phyloP scores from a whole-genome alignment of 2,329 filamentous ascomycete species.

The Aureobasidium sp. region DNA sequence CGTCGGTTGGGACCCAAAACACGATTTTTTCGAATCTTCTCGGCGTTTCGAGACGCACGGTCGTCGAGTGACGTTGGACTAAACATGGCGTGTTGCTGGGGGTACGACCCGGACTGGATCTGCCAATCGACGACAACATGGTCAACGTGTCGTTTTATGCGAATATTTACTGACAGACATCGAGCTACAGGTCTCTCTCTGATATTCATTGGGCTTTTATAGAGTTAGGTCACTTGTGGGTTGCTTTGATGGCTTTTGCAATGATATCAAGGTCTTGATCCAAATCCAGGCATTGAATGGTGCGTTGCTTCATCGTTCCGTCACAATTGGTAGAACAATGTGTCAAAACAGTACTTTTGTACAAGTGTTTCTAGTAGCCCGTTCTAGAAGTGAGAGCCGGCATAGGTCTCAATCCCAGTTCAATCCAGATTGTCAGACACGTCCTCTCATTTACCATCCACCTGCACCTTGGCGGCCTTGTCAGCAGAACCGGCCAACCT shows the following conservation, averaged over 20 bases:
- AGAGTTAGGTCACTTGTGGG: too few relatives aligned
- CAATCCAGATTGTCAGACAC: background rate
- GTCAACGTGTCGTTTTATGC: background rate
- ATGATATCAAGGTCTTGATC: too few relatives aligned
- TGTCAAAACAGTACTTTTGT: background rate
- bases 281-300: too few relatives aligned
- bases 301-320: too few relatives aligned
- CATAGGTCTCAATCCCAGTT: background rate
- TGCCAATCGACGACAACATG: background rate
- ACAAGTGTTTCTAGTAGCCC: background rate
- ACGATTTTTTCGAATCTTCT: constrained; percentile 4
- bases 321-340: too few relatives aligned
- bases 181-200: background rate
- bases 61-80: background rate
- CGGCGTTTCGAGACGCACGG: constrained; percentile 2
- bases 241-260: too few relatives aligned
- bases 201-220: background rate
- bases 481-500: constrained; percentile 42
- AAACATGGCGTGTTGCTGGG: background rate
- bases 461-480: background rate
- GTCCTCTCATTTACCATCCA: background rate
- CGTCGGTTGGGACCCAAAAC: constrained; percentile 3
- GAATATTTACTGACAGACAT: background rate
- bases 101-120: background rate
- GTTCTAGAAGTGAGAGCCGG: background rate